Evolutionary conservation across 2,329 filamentous ascomycete genomes (phyloP), one percentile per base, ranked within the genome.

Genomic region (Clonostachys rosea): DNA sequence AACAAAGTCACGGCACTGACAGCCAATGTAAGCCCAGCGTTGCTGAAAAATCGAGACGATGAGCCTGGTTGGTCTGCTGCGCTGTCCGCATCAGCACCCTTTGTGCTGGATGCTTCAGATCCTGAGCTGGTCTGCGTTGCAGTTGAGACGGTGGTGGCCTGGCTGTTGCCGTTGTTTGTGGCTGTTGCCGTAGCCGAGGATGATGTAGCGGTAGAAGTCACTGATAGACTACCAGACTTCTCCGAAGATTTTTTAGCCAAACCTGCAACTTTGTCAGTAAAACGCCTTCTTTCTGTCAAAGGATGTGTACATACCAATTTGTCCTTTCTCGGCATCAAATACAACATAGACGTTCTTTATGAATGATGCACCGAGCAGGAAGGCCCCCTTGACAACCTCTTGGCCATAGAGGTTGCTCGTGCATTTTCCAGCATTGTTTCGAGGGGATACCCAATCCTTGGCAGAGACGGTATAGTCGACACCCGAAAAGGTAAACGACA

Each of bases 281-380:
- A 39, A 47, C 10, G 40, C n/a, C 12, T 13, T n/a, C 11, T 36
- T 5, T 44, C 5, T 39, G 10, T 46, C 3, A 44, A 13, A 43
- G 8, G 3, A 10, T 30, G 24, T 30, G 9, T 30, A 62, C 73
- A 61, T 62, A 79, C 85, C 87, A 53, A 91, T 80, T 45, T 76
- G 78, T 40, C 64, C 67, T 53, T 82, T 60, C 52, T 92, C 89
- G 46, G 80, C 81, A 62, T 96, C 91, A 61, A 95, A 95, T 20
- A 94, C 84, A 2, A 82, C 75, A 61, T 95, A 95, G 14, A 95
- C 90, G 56, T 95, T 95, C 70, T 95, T 95, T 51, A 96, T 68
- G 57, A 95, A 95, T 1, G 86, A 81, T 54, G 91, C 90, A 3
- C 91, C 91, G 1, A 95, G 66, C n/a, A 96, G 73, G 89, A 90